Percentiles rank a stretch among this genome's conserved stretches.
Evolutionary conservation across 2,329 filamentous ascomycete genomes (phyloP).

Genomic region (Neodidymelliopsis sp.): DNA sequence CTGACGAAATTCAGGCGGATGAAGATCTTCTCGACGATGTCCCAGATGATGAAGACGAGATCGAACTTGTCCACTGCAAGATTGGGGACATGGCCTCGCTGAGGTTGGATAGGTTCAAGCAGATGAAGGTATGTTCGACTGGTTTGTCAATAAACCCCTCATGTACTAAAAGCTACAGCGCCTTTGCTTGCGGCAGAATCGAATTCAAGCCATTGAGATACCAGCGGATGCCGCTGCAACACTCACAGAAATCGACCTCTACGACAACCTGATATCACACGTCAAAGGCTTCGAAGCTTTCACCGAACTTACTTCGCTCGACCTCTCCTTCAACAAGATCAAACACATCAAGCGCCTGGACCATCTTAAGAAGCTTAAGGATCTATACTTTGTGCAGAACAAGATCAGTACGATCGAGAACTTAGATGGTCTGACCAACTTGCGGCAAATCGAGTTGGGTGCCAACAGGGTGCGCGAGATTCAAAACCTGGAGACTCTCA

Average conservation of each 20-base stretch:
- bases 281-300: conserved; percentile 83
- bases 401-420: conserved; percentile 89
- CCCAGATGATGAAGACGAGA: conserved; percentile 63
- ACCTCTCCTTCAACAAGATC: conserved; percentile 98
- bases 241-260: conserved; percentile 87
- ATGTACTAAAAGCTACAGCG: conserved; percentile 53
- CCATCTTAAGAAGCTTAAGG: conserved; percentile 77
- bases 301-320: conserved; percentile 76
- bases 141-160: not conserved
- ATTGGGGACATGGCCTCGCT: conserved; percentile 80
- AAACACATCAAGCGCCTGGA: conserved; percentile 93
- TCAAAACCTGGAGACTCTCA: conserved; percentile 79
- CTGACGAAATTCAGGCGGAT: conserved; percentile 44
- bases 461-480: conserved; percentile 93
- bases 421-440: conserved; percentile 74
- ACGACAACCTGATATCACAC: conserved; percentile 93
- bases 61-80: conserved; percentile 88
- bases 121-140: conserved; percentile 62
- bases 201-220: conserved; percentile 80
- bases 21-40: conserved; percentile 67
- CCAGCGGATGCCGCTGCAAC: conserved; percentile 70
- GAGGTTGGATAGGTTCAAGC: conserved; percentile 81
- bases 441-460: conserved; percentile 87
- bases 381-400: conserved; percentile 94
- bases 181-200: conserved; percentile 92